A percentile compares a stretch with the other conserved stretches of the same genome.
phyloP scores from a whole-genome alignment of 2,329 filamentous ascomycete genomes.

The Scedosporium dehoogii region DNA sequence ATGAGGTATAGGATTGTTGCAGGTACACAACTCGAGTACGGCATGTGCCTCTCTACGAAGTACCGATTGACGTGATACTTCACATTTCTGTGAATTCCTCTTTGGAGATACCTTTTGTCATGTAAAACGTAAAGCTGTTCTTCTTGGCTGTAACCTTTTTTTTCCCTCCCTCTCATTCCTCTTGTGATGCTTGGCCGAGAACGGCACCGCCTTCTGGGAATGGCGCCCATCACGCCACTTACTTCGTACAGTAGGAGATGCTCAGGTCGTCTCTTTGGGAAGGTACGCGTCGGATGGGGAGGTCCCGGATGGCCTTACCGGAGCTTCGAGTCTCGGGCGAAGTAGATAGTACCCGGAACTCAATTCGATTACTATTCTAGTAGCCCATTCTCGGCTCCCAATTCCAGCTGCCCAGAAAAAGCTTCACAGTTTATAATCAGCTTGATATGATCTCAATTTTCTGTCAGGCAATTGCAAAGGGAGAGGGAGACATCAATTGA shows the following conservation, averaged over 20 bases:
- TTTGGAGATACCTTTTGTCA: background rate
- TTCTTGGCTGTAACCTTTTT: background rate
- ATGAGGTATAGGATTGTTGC: background rate
- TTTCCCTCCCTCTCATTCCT: background rate
- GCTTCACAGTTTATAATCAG: too few relatives aligned
- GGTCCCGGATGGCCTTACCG: too few relatives aligned
- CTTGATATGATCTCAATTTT: too few relatives aligned
- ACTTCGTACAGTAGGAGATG: background rate
- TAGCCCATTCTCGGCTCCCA: too few relatives aligned
- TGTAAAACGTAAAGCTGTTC: background rate
- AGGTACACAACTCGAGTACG: background rate
- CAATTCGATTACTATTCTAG: too few relatives aligned
- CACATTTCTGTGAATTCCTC: background rate
- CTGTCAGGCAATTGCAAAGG: too few relatives aligned
- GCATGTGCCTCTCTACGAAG: background rate
- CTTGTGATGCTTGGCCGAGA: background rate
- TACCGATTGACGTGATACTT: background rate
- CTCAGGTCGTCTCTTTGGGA: too few relatives aligned
- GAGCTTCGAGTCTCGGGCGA: too few relatives aligned
- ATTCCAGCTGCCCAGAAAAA: too few relatives aligned
- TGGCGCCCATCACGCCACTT: background rate
- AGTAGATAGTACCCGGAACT: too few relatives aligned
- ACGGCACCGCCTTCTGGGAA: background rate
- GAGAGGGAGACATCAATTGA: too few relatives aligned
- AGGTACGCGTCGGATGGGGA: too few relatives aligned